Conservation (phyloP, 176 grass and related monocot genomes). For the Musa beccarii region DNA sequence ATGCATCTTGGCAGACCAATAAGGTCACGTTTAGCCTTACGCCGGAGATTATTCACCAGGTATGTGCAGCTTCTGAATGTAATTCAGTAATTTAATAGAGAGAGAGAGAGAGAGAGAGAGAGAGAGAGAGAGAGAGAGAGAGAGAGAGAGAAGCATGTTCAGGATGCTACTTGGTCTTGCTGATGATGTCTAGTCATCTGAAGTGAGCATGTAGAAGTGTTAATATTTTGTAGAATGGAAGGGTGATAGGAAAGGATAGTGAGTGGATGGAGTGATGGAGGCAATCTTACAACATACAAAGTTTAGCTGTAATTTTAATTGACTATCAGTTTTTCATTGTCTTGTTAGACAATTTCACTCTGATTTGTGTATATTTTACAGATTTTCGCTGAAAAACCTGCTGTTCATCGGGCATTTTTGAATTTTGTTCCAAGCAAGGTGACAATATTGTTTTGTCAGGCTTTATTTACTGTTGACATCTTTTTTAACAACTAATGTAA, state of each 20-base stretch:
- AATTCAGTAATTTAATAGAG: not conserved
- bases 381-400: slow-evolving; percentile 99
- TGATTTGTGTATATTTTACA: slow-evolving; percentile 32
- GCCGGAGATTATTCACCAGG: slow-evolving; percentile 90
- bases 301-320: not conserved
- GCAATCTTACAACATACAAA: not conserved
- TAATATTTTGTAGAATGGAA: not conserved
- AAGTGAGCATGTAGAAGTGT: too few relatives aligned
- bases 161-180: too few relatives aligned
- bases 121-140: too few relatives aligned
- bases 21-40: slow-evolving; percentile 92
- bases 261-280: not conserved
- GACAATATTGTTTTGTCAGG: not conserved
- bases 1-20: slow-evolving; percentile 55
- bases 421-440: slow-evolving; percentile 77
- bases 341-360: not conserved
- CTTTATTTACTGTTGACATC: not conserved
- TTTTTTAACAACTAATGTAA: not conserved
- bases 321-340: too few relatives aligned
- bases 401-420: slow-evolving; percentile 87
- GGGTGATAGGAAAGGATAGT: not conserved
- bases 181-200: too few relatives aligned
- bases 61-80: slow-evolving; percentile 23
- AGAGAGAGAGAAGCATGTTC: too few relatives aligned
- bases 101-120: not conserved